Percentiles rank a stretch among this genome's conserved stretches.
Conservation (phyloP, 2,329 filamentous ascomycete genomes). For the Aspergillus tanneri region DNA sequence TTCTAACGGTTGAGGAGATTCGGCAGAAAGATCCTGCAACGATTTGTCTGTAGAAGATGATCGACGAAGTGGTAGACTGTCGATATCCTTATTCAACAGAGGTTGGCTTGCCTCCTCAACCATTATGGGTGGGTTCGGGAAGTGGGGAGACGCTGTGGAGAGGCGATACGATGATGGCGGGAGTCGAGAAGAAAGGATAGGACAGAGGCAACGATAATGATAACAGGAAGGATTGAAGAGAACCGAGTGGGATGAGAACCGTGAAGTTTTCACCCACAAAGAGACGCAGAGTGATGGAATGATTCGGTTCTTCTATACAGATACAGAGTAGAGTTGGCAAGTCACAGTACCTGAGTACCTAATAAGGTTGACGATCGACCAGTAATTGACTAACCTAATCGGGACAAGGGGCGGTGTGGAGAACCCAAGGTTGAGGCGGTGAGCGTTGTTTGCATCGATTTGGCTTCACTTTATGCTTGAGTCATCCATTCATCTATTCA, state of each 20-base stretch:
- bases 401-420: conserved; percentile 6
- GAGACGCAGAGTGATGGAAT: too few species aligned
- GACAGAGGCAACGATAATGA: background rate
- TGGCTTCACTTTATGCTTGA: too few species aligned
- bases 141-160: conserved; percentile 12
- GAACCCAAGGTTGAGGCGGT: background rate
- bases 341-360: too few species aligned
- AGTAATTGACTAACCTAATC: background rate
- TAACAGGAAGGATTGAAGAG: background rate
- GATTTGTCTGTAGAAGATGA: conserved; percentile 15
- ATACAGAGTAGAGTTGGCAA: too few species aligned
- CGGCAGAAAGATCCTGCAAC: background rate
- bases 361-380: background rate
- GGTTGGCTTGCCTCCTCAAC: conserved; percentile 34
- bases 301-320: too few species aligned
- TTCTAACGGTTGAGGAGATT: background rate
- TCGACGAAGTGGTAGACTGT: conserved; percentile 22
- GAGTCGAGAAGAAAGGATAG: background rate
- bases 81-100: conserved; percentile 28
- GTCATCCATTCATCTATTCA: too few species aligned
- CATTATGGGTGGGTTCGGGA: conserved; percentile 27
- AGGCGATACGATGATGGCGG: conserved; percentile 1
- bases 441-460: too few species aligned
- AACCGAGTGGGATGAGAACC: background rate
- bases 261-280: too few species aligned